These are phyloP conservation scores for Phytophthora agathidicida DNA, from an alignment of 352 stramenopile species.

Conservation along the genomic window DNA sequence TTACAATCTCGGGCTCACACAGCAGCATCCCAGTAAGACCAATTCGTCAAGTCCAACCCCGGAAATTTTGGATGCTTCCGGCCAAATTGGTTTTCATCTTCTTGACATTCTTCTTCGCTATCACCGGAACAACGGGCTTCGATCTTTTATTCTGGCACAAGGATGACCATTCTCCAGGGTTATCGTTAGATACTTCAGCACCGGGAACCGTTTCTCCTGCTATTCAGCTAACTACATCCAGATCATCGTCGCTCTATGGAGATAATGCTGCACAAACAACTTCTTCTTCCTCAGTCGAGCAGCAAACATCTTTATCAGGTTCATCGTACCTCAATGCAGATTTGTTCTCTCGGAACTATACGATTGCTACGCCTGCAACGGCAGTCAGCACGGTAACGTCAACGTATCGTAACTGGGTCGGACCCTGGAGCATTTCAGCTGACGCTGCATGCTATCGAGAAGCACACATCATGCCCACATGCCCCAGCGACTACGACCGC, in stretches of 20 bases:
- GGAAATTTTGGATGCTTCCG: background rate
- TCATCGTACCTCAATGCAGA: background rate
- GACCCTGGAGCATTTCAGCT: constrained; percentile 16
- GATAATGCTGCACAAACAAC: background rate
- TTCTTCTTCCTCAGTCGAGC: background rate
- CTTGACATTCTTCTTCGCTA: background rate
- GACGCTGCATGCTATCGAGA: constrained; percentile 25
- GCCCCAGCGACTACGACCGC: constrained; percentile 38
- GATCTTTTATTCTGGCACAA: constrained; percentile 15
- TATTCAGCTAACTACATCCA: background rate
- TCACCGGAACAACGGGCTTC: background rate
- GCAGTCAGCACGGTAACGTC: constrained; percentile 3
- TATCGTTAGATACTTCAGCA: background rate
- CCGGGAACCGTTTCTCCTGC: background rate
- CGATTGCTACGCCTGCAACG: constrained; percentile 11
- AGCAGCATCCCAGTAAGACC: background rate
- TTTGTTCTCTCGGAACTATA: constrained; percentile 2
- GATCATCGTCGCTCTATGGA: background rate
- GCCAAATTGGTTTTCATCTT: background rate
- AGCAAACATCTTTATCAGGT: constrained; percentile 1
- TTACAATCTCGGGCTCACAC: background rate
- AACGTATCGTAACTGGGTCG: constrained; percentile 43
- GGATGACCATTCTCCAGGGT: constrained; percentile 1
- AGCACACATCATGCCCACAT: constrained; percentile 37
- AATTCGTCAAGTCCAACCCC: background rate